A percentile compares a stretch with the other conserved stretches of the same genome.
Evolutionary conservation across 495 filamentous ascomycete genomes (phyloP).

Genomic region (Daldinia caldariorum): DNA sequence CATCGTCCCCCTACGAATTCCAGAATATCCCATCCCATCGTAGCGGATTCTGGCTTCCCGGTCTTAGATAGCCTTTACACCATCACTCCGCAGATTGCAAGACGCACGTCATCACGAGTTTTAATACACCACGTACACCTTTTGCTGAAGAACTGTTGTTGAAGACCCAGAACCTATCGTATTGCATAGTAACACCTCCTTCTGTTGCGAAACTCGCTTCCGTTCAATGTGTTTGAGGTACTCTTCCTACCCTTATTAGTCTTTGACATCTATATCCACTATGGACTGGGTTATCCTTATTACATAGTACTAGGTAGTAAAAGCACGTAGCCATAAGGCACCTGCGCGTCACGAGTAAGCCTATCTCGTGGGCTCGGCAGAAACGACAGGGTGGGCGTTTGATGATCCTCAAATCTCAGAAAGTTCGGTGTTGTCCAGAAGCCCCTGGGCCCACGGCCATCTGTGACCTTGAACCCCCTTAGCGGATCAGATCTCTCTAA

Average conservation of each 20-base stretch:
- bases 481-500: constrained; percentile 34
- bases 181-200: constrained; percentile 10
- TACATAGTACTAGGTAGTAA: constrained; percentile 12
- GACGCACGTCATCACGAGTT: constrained; percentile 14
- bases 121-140: no score
- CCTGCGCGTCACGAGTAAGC: constrained; percentile 24
- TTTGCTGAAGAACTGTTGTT: constrained; percentile 6
- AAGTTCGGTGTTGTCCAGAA: constrained; percentile 18
- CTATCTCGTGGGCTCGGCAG: constrained; percentile 29
- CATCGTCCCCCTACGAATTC: constrained; percentile 3
- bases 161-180: background rate
- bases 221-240: constrained; percentile 34
- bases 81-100: constrained; percentile 1
- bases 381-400: constrained; percentile 33
- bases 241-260: constrained; percentile 29
- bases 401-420: constrained; percentile 40
- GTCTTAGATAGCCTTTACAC: constrained; percentile 7
- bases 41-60: constrained; percentile 7
- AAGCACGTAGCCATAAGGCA: constrained; percentile 6
- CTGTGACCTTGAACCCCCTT: constrained; percentile 34
- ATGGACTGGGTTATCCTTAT: constrained; percentile 21
- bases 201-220: constrained; percentile 43
- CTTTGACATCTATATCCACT: constrained; percentile 18
- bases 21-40: constrained; percentile 18
- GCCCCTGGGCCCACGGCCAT: constrained; percentile 27